Percentiles rank a stretch among this genome's conserved stretches.
Conservation (phyloP, 371 early-diverging fungal species). For the Mortierella sp. region DNA sequence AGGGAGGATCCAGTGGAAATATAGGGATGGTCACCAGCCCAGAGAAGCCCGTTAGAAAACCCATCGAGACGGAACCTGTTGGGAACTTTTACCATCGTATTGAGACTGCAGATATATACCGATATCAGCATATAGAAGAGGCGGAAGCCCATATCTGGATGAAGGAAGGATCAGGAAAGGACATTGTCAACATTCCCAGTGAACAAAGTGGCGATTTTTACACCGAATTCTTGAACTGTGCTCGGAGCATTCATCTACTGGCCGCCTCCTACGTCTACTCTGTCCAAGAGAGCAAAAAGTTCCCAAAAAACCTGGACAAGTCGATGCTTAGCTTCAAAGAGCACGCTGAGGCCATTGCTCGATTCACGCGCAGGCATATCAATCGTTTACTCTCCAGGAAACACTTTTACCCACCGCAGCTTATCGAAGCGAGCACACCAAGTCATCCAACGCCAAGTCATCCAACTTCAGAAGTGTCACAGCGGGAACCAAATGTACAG, state of each 20-base stretch:
- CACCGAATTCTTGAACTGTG: constrained; percentile 15
- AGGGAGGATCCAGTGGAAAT: no score
- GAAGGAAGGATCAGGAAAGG: constrained; percentile 14
- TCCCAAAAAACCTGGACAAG: neutral
- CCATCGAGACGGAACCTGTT: constrained; percentile 16
- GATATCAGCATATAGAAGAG: constrained; percentile 11
- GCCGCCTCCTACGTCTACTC: constrained; percentile 31
- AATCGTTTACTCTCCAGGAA: constrained; percentile 28
- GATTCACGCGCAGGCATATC: constrained; percentile 31
- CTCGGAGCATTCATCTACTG: constrained; percentile 39
- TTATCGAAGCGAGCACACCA: neutral
- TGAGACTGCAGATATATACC: constrained; percentile 3
- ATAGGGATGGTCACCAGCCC: neutral
- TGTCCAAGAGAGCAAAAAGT: constrained; percentile 12
- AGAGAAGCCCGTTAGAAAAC: neutral
- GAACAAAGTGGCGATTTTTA: constrained; percentile 10
- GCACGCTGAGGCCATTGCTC: constrained; percentile 34
- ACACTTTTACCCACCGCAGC: neutral
- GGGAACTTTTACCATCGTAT: constrained; percentile 29
- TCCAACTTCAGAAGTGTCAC: neutral
- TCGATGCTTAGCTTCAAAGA: constrained; percentile 23
- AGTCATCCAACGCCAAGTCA: neutral
- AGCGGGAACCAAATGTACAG: no score
- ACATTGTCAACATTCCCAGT: constrained; percentile 26
- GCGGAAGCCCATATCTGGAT: constrained; percentile 27